phyloP scores from a whole-genome alignment of 805 yeast species.

The Saccharomycopsis sp. region DNA sequence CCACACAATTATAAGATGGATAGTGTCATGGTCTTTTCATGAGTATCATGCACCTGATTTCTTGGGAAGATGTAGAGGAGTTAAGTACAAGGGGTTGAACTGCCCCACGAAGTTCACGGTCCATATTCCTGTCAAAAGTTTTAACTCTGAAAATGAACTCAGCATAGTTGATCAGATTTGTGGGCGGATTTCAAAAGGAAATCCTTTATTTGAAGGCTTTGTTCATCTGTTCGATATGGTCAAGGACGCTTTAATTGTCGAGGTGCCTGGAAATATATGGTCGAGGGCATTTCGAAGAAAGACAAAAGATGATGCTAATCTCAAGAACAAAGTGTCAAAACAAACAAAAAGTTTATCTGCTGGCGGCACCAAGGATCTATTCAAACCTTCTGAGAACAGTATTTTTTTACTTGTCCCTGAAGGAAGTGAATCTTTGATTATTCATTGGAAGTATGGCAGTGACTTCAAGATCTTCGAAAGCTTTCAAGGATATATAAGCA shows the following conservation, averaged over 20 bases:
- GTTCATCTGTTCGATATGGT: background rate
- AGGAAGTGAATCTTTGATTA: slow-evolving; percentile 2
- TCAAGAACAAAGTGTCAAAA: background rate
- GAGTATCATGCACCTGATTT: slow-evolving; percentile 15
- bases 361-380: background rate
- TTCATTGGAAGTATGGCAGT: slow-evolving; percentile 18
- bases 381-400: background rate
- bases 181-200: background rate
- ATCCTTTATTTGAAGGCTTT: background rate
- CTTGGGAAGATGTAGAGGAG: slow-evolving; percentile 11
- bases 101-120: slow-evolving; percentile 4
- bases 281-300: slow-evolving; percentile 18
- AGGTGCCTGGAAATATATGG: slow-evolving; percentile 20
- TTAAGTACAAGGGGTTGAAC: slow-evolving; percentile 13
- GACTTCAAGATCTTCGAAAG: slow-evolving; percentile 16
- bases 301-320: background rate
- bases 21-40: slow-evolving; percentile 12
- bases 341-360: background rate
- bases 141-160: background rate
- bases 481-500: slow-evolving; percentile 16
- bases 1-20: slow-evolving; percentile 7
- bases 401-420: background rate
- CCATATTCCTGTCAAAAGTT: background rate
- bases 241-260: background rate
- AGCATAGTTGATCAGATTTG: background rate